These are phyloP conservation scores for Silene uniflora DNA, from an alignment of 148 eudicot species.

Conservation along the genomic window DNA sequence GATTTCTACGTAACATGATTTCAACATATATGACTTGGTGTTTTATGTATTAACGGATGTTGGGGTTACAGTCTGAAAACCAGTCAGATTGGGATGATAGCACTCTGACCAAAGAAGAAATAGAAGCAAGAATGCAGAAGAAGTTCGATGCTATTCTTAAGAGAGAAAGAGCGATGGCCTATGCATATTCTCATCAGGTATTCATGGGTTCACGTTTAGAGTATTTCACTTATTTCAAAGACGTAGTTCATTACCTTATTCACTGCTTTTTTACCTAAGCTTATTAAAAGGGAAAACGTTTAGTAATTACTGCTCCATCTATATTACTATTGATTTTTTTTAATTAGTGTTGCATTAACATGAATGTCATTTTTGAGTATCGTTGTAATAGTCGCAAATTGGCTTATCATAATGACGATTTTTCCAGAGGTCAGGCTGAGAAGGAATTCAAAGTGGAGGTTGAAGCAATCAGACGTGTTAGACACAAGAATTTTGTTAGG, in stretches of 20 bases:
- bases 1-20: neutral
- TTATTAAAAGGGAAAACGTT: neutral
- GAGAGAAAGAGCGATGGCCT: slow-evolving; percentile 94
- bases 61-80: slow-evolving; percentile 27
- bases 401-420: no score
- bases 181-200: slow-evolving; percentile 91
- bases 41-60: neutral
- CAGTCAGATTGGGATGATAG: slow-evolving; percentile 86
- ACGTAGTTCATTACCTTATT: neutral
- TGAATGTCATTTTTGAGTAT: no score
- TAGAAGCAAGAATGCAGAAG: slow-evolving; percentile 60
- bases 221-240: neutral
- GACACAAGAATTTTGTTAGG: no score
- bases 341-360: no score
- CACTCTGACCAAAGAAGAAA: slow-evolving; percentile 75
- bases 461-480: no score
- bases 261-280: no score
- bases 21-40: neutral
- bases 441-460: no score
- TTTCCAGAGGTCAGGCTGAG: no score
- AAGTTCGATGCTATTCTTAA: slow-evolving; percentile 77
- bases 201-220: neutral
- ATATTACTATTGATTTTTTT: no score
- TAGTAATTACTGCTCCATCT: no score
- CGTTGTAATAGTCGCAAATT: no score